Percentiles rank a stretch among this genome's conserved stretches.
Conservation (phyloP, 805 yeast species). For the Schwanniomyces sp. region DNA sequence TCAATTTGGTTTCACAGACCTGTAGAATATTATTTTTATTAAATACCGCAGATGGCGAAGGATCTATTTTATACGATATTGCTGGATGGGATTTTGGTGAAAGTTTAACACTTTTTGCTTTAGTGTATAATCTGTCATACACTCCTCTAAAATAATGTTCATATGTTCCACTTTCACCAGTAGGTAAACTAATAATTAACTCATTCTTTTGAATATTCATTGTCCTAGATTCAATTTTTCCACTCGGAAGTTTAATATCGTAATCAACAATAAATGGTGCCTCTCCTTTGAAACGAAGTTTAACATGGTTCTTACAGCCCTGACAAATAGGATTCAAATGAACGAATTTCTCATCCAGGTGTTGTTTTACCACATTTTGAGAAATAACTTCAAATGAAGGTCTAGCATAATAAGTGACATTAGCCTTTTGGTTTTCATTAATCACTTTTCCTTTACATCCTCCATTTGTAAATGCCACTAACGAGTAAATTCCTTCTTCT, state of each 20-base stretch:
- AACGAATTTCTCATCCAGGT: slow-evolving; percentile 19
- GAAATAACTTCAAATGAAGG: slow-evolving; percentile 22
- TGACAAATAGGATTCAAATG: slow-evolving; percentile 33
- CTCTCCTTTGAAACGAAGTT: slow-evolving; percentile 51
- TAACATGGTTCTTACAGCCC: slow-evolving; percentile 22
- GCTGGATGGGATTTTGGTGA: slow-evolving; percentile 10
- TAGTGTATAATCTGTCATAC: slow-evolving; percentile 62
- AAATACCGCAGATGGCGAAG: slow-evolving; percentile 62
- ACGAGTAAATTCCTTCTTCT: slow-evolving; percentile 43
- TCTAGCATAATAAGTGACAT: slow-evolving; percentile 21
- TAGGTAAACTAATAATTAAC: slow-evolving; percentile 36
- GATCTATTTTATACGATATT: slow-evolving; percentile 46
- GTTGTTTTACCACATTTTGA: slow-evolving; percentile 18
- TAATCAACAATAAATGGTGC: slow-evolving; percentile 73
- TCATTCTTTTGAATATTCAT: slow-evolving; percentile 29
- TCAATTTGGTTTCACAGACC: slow-evolving; percentile 39
- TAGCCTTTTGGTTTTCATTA: slow-evolving; percentile 14
- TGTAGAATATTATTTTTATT: slow-evolving; percentile 48
- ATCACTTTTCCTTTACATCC: slow-evolving; percentile 46
- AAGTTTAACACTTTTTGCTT: slow-evolving; percentile 21
- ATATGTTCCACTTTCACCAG: slow-evolving; percentile 56
- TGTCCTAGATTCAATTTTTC: slow-evolving; percentile 37
- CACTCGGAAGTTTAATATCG: slow-evolving; percentile 58
- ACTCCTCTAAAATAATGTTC: slow-evolving; percentile 60
- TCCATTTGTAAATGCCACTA: slow-evolving; percentile 38